phyloP scores from a whole-genome alignment of 2,329 filamentous ascomycete genomes.

The Alternaria rosae region DNA sequence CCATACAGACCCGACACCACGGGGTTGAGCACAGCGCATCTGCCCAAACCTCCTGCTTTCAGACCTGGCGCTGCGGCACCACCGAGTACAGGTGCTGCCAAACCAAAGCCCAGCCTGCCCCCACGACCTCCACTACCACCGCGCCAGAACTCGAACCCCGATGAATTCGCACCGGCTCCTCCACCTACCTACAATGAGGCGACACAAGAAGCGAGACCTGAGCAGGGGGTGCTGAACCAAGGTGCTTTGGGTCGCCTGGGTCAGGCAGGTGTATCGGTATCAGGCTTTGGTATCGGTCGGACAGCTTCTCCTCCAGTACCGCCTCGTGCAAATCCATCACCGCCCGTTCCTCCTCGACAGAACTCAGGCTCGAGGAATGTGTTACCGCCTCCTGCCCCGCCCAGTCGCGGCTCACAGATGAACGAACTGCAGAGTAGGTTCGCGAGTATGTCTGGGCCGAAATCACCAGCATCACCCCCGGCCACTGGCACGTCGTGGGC shows the following conservation, averaged over 20 bases:
- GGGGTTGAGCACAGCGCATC: constrained; percentile 70
- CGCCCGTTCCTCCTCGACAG: constrained; percentile 39
- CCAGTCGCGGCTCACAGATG: constrained; percentile 57
- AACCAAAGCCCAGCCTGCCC: constrained; percentile 64
- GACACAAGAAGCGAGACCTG: constrained; percentile 34
- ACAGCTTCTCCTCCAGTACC: constrained; percentile 46
- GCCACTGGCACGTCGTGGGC: constrained; percentile 67
- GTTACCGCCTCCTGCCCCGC: constrained; percentile 22
- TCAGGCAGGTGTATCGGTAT: constrained; percentile 78
- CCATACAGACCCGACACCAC: constrained; percentile 75
- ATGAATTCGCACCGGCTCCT: constrained; percentile 54
- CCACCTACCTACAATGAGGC: constrained; percentile 59
- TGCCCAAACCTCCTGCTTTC: constrained; percentile 74
- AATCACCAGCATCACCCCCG: constrained; percentile 40
- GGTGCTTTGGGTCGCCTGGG: constrained; percentile 72
- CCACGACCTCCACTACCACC: constrained; percentile 78
- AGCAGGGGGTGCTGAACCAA: constrained; percentile 59
- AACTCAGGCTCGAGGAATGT: constrained; percentile 23
- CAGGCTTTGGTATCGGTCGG: constrained; percentile 75
- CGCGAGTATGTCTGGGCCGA: constrained; percentile 48
- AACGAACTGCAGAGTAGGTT: constrained; percentile 75
- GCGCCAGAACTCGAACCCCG: constrained; percentile 64
- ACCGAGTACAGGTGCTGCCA: constrained; percentile 39
- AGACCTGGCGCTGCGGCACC: constrained; percentile 45
- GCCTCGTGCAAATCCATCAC: constrained; percentile 46